phyloP scores from a whole-genome alignment of 2,329 filamentous ascomycete genomes.

The Alternaria tenuissima region DNA sequence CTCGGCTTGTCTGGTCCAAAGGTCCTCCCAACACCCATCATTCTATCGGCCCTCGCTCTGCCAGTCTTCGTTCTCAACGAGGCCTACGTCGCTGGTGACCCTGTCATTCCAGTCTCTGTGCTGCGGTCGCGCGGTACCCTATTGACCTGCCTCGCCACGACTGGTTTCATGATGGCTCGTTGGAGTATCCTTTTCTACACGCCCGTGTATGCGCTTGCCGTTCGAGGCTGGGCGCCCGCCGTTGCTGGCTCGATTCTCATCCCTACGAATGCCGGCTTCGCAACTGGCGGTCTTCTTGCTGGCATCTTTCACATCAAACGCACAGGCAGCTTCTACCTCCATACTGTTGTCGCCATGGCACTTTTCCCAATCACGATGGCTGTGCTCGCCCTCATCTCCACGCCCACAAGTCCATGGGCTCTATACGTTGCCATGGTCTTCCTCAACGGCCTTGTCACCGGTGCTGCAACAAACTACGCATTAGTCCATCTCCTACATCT shows the following conservation, averaged over 20 bases:
- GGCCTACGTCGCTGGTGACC: slow-evolving; percentile 68
- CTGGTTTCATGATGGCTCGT: slow-evolving; percentile 81
- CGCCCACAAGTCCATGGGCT: slow-evolving; percentile 58
- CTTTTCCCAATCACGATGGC: slow-evolving; percentile 70
- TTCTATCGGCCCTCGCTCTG: slow-evolving; percentile 64
- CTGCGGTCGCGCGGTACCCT: slow-evolving; percentile 75
- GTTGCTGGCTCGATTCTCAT: slow-evolving; percentile 78
- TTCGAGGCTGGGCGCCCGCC: slow-evolving; percentile 73
- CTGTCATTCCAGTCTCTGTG: slow-evolving; percentile 76
- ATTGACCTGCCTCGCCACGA: slow-evolving; percentile 75
- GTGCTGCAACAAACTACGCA: slow-evolving; percentile 79
- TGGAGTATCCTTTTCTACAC: slow-evolving; percentile 85
- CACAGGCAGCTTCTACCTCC: slow-evolving; percentile 74
- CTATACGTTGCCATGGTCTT: slow-evolving; percentile 70
- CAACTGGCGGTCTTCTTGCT: slow-evolving; percentile 73
- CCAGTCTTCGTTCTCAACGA: slow-evolving; percentile 69
- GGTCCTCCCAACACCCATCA: slow-evolving; percentile 67
- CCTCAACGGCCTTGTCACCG: slow-evolving; percentile 75
- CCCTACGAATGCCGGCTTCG: slow-evolving; percentile 84
- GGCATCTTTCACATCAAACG: slow-evolving; percentile 80
- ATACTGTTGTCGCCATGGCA: slow-evolving; percentile 66
- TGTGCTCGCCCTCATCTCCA: slow-evolving; percentile 64
- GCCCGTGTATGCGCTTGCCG: slow-evolving; percentile 80
- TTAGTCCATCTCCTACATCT: slow-evolving; percentile 81
- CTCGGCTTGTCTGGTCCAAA: slow-evolving; percentile 71